Evolutionary conservation across 805 yeast genomes (phyloP), one percentile per base, ranked within the genome.

Genomic region (Candida easanensis): DNA sequence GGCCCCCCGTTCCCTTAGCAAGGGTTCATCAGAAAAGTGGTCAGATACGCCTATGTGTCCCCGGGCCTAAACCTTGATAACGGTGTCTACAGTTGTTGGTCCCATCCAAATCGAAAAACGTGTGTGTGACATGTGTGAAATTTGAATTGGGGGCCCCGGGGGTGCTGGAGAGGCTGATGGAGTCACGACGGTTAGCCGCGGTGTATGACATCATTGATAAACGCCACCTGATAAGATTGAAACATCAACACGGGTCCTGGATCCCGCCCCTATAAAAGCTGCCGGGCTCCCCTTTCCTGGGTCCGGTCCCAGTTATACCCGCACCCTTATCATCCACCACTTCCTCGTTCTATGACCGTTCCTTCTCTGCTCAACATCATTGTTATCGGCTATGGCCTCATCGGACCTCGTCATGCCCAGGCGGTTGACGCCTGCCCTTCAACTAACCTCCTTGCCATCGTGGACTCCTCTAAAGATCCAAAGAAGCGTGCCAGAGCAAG

Each of bases 361-460:
- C 34, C 50, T 17, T 25, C 33, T 4, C 41, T 46, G 13, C 28
- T 36, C 35, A 46, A 44, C 34, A 33, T 51, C 33, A 44, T 51
- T 15, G 50, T 51, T 9, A 42, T 48, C 25, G 54, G 54, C 1
- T 49, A 48, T 18, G 54, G 54, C n/a, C 51, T 51, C 33, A 51
- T 51, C 17, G 54, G 54, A 1, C 54, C 54, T 3, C 52, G 54
- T 36, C 54, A 51, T 44, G 52, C 52, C 10, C 45, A 51, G 35
- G 52, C 52, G 1, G 47, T 51, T 7, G 33, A 41, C 19, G 15
- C 23, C 19, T 46, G 52, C 28, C 49, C 52, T 3, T 22, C 41
- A 11, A 48, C 54, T 9, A 33, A 41, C 26, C 45, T 51, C 6
- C 30, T 44, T 1, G 54, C 46, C 17, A 44, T 51, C 6, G 48